These are phyloP conservation scores for Lentinula guzmanii DNA, from an alignment of 768 basidiomycete species.

Conservation along the genomic window DNA sequence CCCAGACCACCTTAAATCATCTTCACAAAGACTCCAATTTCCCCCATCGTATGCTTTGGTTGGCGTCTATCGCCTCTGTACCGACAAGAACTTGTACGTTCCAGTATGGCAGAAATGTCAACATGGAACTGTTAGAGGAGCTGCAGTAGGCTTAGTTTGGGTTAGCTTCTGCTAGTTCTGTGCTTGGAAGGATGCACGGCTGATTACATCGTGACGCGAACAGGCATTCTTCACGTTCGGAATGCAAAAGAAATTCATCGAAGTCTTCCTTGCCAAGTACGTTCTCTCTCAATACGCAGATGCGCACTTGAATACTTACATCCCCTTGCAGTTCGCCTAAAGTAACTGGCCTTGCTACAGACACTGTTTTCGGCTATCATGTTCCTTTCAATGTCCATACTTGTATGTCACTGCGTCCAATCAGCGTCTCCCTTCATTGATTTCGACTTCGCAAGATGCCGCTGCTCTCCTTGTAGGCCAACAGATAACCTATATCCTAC, in stretches of 20 bases:
- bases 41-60: slow-evolving; percentile 83
- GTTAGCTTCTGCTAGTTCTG: slow-evolving; percentile 28
- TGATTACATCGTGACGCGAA: background rate
- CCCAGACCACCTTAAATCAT: slow-evolving; percentile 44
- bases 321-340: slow-evolving; percentile 44
- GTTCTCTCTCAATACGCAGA: slow-evolving; percentile 9
- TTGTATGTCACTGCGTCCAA: slow-evolving; percentile 35
- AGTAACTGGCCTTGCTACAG: slow-evolving; percentile 54
- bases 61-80: slow-evolving; percentile 76
- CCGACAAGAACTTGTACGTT: slow-evolving; percentile 59
- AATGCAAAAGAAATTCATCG: slow-evolving; percentile 65
- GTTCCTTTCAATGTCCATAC: slow-evolving; percentile 67
- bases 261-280: slow-evolving; percentile 58
- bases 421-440: background rate
- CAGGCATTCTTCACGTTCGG: slow-evolving; percentile 65
- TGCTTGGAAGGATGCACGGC: background rate
- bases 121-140: slow-evolving; percentile 69
- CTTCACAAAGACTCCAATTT: slow-evolving; percentile 59
- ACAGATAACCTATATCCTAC: slow-evolving; percentile 70
- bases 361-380: slow-evolving; percentile 58
- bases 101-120: slow-evolving; percentile 85
- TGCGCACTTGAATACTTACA: background rate
- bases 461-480: slow-evolving; percentile 66
- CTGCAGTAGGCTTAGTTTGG: slow-evolving; percentile 65
- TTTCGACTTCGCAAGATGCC: slow-evolving; percentile 45